These are phyloP conservation scores for Mollisia scopiformis DNA, from an alignment of 2,329 filamentous ascomycete species.

Conservation along the genomic window DNA sequence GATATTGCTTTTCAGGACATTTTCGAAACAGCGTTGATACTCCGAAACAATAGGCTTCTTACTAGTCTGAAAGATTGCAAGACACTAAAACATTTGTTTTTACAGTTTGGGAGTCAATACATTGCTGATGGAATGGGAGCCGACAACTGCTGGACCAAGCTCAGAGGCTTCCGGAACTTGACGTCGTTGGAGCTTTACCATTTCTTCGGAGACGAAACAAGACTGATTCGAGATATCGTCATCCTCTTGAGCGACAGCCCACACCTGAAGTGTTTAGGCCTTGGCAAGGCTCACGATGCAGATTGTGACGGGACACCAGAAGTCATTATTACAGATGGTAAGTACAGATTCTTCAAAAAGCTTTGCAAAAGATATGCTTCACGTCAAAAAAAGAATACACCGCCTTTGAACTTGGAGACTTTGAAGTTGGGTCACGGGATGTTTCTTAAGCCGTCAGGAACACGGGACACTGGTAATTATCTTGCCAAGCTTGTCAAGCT, in stretches of 20 bases:
- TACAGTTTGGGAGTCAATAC: neutral
- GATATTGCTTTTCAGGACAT: neutral
- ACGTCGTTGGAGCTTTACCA: constrained; percentile 2
- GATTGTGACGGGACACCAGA: neutral
- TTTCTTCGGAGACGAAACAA: neutral
- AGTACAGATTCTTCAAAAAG: neutral
- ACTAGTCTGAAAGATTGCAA: neutral
- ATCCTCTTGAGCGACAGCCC: neutral
- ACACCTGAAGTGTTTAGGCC: neutral
- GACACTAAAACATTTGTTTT: neutral
- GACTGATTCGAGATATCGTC: neutral
- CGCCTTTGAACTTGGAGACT: neutral
- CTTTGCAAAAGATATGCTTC: neutral
- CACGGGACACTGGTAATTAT: neutral
- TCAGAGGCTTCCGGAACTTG: neutral
- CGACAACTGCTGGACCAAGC: neutral
- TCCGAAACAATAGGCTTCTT: neutral
- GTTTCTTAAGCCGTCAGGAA: neutral
- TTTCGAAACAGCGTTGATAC: neutral
- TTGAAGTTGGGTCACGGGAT: neutral
- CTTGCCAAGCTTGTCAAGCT: neutral
- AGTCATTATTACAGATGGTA: neutral
- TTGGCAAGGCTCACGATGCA: neutral
- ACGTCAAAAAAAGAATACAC: neutral
- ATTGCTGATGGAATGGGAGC: neutral